phyloP scores from a whole-genome alignment of 2,329 filamentous ascomycete species.

The Aspergillus glaucus region DNA sequence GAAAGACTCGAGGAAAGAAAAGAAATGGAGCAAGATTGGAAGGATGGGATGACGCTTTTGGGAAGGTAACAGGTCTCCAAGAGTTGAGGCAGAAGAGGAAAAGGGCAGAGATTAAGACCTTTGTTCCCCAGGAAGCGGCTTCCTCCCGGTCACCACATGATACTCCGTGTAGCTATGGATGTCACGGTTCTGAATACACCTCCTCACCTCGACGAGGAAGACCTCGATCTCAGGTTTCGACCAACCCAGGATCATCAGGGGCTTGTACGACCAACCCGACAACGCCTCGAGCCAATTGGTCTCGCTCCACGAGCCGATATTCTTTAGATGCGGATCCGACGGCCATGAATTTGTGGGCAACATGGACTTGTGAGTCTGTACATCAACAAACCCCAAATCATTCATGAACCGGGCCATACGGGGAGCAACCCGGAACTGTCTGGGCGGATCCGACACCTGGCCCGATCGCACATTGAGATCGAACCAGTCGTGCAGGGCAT shows the following conservation, averaged over 20 bases:
- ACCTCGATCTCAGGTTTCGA: slow-evolving; percentile 42
- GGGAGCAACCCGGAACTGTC: slow-evolving; percentile 48
- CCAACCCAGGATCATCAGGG: slow-evolving; percentile 38
- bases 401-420: slow-evolving; percentile 50
- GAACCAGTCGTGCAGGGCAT: slow-evolving; percentile 45
- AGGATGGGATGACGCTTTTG: slow-evolving; percentile 1
- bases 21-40: not conserved
- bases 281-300: slow-evolving; percentile 41
- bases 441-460: slow-evolving; percentile 36
- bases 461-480: slow-evolving; percentile 38
- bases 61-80: not conserved
- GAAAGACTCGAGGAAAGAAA: slow-evolving; percentile 3
- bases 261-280: slow-evolving; percentile 40
- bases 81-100: not conserved
- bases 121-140: slow-evolving; percentile 21
- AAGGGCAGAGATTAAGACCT: slow-evolving; percentile 2
- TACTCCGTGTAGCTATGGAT: slow-evolving; percentile 39
- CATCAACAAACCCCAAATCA: slow-evolving; percentile 53
- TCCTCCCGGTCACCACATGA: slow-evolving; percentile 34
- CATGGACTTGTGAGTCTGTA: slow-evolving; percentile 48
- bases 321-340: slow-evolving; percentile 40
- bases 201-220: slow-evolving; percentile 39
- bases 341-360: slow-evolving; percentile 50
- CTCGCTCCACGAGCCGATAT: slow-evolving; percentile 46
- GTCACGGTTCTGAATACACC: slow-evolving; percentile 33